Evolutionary conservation across 176 grass and related monocot species (phyloP).

Genomic region (Urochloa ruziziensis): DNA sequence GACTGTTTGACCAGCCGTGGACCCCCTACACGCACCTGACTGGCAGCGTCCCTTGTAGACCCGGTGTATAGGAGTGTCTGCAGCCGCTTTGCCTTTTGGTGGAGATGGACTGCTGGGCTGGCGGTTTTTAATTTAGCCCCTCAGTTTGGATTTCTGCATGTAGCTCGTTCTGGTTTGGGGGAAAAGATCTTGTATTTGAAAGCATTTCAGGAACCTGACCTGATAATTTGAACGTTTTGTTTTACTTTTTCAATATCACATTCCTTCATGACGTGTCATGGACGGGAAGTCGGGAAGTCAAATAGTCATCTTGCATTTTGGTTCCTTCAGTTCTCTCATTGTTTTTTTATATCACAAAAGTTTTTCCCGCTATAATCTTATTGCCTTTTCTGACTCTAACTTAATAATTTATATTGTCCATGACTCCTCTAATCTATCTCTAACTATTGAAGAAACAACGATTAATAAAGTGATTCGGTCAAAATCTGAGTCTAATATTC

Average conservation of each 20-base stretch:
- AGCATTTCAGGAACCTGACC: background rate
- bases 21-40: slow-evolving; percentile 10
- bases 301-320: background rate
- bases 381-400: background rate
- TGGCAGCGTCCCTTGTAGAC: slow-evolving; percentile 8
- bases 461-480: no score
- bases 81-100: background rate
- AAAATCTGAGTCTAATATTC: no score
- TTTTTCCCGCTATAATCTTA: background rate
- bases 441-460: no score
- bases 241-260: background rate
- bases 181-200: background rate
- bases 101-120: background rate
- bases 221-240: background rate
- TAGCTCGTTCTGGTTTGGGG: background rate
- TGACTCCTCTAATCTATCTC: background rate
- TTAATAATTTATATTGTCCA: no score
- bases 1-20: slow-evolving; percentile 28
- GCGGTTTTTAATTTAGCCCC: slow-evolving; percentile 6
- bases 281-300: no score
- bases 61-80: slow-evolving; percentile 6
- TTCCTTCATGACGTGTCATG: background rate
- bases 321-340: background rate
- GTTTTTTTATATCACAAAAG: no score
- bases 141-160: background rate